Percentiles rank a stretch among this genome's conserved stretches.
Conservation (phyloP, 306 rosid species). For the Corylus americana region DNA sequence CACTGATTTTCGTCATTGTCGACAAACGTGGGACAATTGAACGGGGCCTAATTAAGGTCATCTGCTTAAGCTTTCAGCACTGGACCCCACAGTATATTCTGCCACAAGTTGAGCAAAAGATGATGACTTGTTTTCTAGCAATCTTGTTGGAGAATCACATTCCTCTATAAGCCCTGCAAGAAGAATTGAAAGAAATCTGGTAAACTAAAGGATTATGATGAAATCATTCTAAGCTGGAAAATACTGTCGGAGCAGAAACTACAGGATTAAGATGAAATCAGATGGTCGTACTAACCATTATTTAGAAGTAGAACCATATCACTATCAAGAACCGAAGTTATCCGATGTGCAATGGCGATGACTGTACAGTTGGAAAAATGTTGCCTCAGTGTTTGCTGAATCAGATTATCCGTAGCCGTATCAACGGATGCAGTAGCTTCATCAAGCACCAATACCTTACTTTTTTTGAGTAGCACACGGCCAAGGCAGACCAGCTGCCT, state of each 20-base stretch:
- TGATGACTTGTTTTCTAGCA: constrained; percentile 14
- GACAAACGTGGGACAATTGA: neutral
- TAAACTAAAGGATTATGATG: neutral
- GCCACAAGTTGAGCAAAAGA: constrained; percentile 17
- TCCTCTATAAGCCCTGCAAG: constrained; percentile 14
- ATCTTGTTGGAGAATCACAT: constrained; percentile 12
- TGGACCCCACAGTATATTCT: constrained; percentile 37
- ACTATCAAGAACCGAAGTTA: constrained; percentile 36
- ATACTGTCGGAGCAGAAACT: neutral
- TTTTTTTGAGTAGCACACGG: constrained; percentile 46
- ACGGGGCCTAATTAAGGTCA: no score
- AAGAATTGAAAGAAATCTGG: neutral
- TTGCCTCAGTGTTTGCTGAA: constrained; percentile 41
- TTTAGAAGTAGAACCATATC: constrained; percentile 40
- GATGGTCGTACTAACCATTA: constrained; percentile 1
- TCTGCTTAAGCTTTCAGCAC: neutral
- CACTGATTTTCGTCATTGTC: constrained; percentile 12
- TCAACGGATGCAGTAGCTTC: constrained; percentile 64
- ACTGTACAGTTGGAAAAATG: constrained; percentile 34
- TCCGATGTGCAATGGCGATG: constrained; percentile 38
- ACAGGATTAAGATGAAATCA: neutral
- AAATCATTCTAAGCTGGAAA: neutral
- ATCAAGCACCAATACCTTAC: constrained; percentile 48
- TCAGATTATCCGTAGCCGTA: constrained; percentile 53
- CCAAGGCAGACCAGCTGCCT: constrained; percentile 96